Evolutionary conservation across 2,329 filamentous ascomycete species (phyloP).

Genomic region (Aspergillus novofumigatus): DNA sequence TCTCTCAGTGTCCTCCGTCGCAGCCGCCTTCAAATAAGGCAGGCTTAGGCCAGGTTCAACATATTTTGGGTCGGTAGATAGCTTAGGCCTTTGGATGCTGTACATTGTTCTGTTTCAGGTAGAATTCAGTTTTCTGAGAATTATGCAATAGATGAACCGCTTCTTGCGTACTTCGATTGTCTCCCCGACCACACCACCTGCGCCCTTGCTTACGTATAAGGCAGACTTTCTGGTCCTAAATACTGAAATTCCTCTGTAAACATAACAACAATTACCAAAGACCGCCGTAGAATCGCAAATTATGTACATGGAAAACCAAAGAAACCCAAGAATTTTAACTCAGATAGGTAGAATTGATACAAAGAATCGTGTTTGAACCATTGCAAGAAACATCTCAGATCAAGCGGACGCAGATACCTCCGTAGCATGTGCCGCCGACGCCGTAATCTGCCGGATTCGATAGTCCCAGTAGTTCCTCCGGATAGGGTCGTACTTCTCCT

Average conservation of each 20-base stretch:
- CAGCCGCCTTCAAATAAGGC: too few species aligned
- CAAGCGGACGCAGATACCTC: conserved; percentile 17
- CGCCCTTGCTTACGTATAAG: too few species aligned
- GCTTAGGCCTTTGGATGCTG: too few species aligned
- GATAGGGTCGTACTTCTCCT: conserved; percentile 85
- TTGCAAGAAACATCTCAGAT: conserved; percentile 1
- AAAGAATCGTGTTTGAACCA: neutral
- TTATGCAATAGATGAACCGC: too few species aligned
- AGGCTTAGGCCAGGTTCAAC: too few species aligned
- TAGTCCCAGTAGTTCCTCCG: conserved; percentile 91
- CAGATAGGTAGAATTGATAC: neutral
- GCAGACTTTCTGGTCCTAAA: too few species aligned
- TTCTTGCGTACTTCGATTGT: too few species aligned
- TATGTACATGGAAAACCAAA: neutral
- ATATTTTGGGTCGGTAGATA: too few species aligned
- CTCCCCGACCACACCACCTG: too few species aligned
- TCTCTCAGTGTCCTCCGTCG: too few species aligned
- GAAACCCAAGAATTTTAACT: neutral
- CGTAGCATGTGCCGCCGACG: conserved; percentile 1
- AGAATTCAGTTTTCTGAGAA: too few species aligned
- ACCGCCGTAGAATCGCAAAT: neutral
- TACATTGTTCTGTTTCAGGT: too few species aligned
- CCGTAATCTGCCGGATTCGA: conserved; percentile 50
- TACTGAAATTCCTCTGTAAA: neutral
- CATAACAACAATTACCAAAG: neutral